Percentiles rank a stretch among this genome's conserved stretches.
Conservation (phyloP, 352 stramenopile species). For the Phytophthora megakarya region DNA sequence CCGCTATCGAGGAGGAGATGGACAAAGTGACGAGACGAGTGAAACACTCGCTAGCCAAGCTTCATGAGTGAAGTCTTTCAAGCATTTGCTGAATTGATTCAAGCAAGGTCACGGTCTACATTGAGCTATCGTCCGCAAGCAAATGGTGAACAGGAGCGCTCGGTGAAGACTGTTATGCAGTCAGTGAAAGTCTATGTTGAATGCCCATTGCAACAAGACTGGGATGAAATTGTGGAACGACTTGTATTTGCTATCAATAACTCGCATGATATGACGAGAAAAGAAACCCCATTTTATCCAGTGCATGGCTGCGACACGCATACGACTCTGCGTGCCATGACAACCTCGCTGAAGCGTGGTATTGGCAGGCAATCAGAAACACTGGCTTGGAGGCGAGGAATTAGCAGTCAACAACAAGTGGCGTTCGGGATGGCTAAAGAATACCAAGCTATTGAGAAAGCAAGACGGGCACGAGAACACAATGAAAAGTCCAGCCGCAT, state of each 20-base stretch:
- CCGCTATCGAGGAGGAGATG: background rate
- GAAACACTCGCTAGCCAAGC: background rate
- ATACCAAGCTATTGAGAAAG: constrained; percentile 7
- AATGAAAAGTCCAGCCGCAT: background rate
- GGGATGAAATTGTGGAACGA: background rate
- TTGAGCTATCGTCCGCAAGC: background rate
- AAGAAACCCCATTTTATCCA: background rate
- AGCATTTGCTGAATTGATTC: background rate
- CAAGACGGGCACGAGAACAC: background rate
- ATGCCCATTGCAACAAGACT: constrained; percentile 1
- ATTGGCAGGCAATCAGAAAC: background rate
- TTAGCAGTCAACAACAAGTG: constrained; percentile 3
- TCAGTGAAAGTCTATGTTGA: background rate
- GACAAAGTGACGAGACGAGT: background rate
- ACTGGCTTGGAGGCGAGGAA: background rate
- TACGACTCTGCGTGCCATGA: too few relatives aligned
- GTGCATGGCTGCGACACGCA: background rate
- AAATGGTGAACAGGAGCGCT: background rate
- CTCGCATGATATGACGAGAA: background rate
- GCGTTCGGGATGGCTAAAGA: background rate
- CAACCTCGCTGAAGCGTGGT: background rate
- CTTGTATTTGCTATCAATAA: constrained; percentile 2
- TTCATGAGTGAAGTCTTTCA: background rate
- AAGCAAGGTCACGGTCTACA: background rate
- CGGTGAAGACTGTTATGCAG: background rate